Percentiles rank a stretch among this genome's conserved stretches.
These are phyloP conservation scores for Micromonas commoda DNA, from an alignment of 139 green algal species.

Conservation along the genomic window DNA sequence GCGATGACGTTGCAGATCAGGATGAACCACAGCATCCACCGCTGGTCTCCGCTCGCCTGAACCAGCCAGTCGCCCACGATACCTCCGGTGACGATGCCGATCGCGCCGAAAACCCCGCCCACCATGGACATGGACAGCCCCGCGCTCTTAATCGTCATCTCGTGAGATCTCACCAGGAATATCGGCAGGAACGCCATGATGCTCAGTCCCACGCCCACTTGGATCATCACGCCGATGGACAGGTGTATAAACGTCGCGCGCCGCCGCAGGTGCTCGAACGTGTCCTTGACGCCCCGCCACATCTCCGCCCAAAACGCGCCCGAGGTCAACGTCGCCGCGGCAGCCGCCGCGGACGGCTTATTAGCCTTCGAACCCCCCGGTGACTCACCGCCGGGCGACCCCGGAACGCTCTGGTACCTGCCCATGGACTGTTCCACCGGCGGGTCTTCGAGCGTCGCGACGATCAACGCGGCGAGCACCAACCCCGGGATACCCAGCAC, in stretches of 20 bases:
- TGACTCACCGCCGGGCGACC: no score
- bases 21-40: neutral
- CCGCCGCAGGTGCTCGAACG: neutral
- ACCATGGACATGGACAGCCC: neutral
- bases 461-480: neutral
- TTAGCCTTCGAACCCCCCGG: slow-evolving; percentile 4
- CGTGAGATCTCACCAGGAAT: neutral
- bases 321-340: neutral
- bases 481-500: neutral
- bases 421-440: no score
- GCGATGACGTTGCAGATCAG: neutral
- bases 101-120: neutral
- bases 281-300: neutral
- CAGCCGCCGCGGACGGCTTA: neutral
- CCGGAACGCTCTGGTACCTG: no score
- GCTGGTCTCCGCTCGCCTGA: neutral
- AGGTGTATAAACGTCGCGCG: neutral
- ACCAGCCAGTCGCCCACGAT: neutral
- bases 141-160: neutral
- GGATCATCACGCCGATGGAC: neutral
- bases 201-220: slow-evolving; percentile 1
- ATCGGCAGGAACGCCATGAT: slow-evolving; percentile 10
- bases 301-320: neutral
- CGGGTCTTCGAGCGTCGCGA: neutral
- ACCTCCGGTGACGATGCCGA: neutral